Base-by-base conservation (phyloP, 495 filamentous ascomycete genomes). In the Penicillium pulvis region DNA sequence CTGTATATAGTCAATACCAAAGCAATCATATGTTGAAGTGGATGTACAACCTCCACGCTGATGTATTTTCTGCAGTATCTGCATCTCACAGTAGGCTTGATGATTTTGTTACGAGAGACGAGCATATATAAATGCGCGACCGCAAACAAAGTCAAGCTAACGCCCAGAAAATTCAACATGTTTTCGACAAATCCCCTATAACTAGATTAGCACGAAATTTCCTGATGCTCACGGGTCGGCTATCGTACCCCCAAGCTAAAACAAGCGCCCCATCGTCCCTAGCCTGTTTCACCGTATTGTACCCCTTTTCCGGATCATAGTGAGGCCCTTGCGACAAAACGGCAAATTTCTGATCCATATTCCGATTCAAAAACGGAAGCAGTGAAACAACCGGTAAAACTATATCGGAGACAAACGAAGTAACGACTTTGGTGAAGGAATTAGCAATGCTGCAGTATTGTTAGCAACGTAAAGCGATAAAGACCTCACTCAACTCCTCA, bases 311-410 rank as follows among this genome's bases (percentile, higher is more conserved):
- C 7, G 49, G 10, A 16, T 59, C 67, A 52, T 76, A 82, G 52
- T 84, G 71, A 1, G 82, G 80, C 0, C 89, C 89, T 5, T 69
- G 48, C 19, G 72, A 79, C 46, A 91, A 66, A 7, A 90, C 82
- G 0, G 87, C 84, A 60, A 92, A 92, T 69, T 90, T 90, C 72
- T 88, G 85, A 50, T 87, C 84, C 63, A 92, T 81, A 66, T 91
- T 91, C 44, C 83, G 80, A 59, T 88, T 81, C 49, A 91, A 70
- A 42, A 88, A 88, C 1, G 89, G 81, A 16, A 92, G 66, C 19
- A 91, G 73, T 8, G 87, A 88, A 36, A 92, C 68, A 6, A 89
- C 78, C 10, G 89, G 89, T 31, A 90, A 75, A 14, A 90, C 70
- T 31, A 91, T 80, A 61, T 91, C 89, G 43, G 80, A 83, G 8